A percentile compares a stretch with the other conserved stretches of the same genome.
phyloP scores from a whole-genome alignment of 371 early-diverging fungal genomes.

The Apophysomyces trapeziformis region DNA sequence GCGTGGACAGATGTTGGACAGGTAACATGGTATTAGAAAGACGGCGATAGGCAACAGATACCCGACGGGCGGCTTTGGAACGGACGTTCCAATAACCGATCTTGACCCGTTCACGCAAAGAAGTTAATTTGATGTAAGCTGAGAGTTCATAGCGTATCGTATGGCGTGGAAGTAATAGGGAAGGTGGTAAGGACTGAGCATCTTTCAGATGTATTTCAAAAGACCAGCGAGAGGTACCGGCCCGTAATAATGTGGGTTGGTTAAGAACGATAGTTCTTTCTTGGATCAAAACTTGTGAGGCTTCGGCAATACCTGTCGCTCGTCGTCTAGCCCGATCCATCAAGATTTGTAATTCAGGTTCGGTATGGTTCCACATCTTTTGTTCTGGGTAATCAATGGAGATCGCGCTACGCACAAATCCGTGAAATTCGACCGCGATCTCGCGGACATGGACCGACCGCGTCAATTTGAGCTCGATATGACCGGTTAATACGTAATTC shows the following conservation, averaged over 20 bases:
- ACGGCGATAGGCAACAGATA: constrained; percentile 1
- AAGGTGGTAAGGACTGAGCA: constrained; percentile 29
- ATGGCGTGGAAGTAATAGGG: constrained; percentile 33
- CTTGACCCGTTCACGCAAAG: constrained; percentile 30
- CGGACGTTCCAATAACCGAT: constrained; percentile 31
- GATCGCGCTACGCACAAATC: constrained; percentile 29
- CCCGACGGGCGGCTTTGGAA: neutral
- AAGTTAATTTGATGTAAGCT: constrained; percentile 29
- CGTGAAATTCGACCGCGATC: constrained; percentile 33
- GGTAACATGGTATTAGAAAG: neutral
- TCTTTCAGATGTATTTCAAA: constrained; percentile 29
- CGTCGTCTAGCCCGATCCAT: constrained; percentile 19
- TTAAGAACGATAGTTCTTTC: constrained; percentile 11
- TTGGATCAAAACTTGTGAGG: constrained; percentile 4
- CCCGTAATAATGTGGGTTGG: constrained; percentile 14
- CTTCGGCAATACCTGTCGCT: constrained; percentile 18
- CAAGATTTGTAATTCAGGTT: constrained; percentile 1
- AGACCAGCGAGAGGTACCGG: constrained; percentile 29
- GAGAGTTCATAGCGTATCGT: constrained; percentile 29
- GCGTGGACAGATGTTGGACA: neutral
- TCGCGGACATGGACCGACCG: constrained; percentile 33
- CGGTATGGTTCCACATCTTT: constrained; percentile 15
- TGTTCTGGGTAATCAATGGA: constrained; percentile 15
- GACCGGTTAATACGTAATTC: constrained; percentile 26
- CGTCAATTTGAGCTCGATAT: constrained; percentile 25